phyloP scores from a whole-genome alignment of 352 stramenopile species.

The Hyaloperonospora arabidopsidis region DNA sequence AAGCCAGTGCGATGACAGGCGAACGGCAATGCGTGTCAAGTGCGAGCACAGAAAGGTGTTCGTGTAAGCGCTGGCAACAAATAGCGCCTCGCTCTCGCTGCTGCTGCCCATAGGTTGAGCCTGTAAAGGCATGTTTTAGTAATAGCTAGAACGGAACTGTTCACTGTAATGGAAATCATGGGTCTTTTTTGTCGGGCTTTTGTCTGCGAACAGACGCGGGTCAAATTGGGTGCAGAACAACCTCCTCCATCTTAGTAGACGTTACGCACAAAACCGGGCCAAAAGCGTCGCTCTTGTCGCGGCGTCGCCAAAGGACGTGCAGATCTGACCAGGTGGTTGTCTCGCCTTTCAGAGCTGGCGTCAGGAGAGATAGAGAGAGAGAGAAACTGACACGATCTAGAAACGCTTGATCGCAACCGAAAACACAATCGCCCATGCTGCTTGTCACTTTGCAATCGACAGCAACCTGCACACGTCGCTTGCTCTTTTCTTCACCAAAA shows the following conservation, averaged over 20 bases:
- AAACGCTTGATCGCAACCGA: too few species aligned
- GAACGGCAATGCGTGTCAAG: constrained; percentile 15
- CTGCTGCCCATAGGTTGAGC: too few species aligned
- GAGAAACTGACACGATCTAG: too few species aligned
- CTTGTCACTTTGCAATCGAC: constrained; percentile 42
- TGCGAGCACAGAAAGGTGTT: constrained; percentile 13
- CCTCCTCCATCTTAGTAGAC: background rate
- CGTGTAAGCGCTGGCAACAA: constrained; percentile 9
- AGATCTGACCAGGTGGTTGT: constrained; percentile 29
- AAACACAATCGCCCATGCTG: constrained; percentile 53
- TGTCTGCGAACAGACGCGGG: background rate
- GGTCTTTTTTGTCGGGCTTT: background rate
- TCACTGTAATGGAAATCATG: background rate
- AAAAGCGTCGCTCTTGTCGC: constrained; percentile 24
- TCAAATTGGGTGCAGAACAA: background rate
- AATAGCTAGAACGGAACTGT: too few species aligned
- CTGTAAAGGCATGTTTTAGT: too few species aligned
- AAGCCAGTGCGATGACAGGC: constrained; percentile 3
- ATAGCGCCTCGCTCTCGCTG: too few species aligned
- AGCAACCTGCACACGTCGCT: background rate
- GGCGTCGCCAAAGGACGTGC: constrained; percentile 31
- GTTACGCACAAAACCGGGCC: constrained; percentile 22
- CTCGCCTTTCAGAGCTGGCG: constrained; percentile 30
- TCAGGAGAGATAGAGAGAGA: constrained; percentile 46
- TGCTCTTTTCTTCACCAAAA: background rate